phyloP scores from a whole-genome alignment of 352 stramenopile species.

The Globisporangium heterothallicum region DNA sequence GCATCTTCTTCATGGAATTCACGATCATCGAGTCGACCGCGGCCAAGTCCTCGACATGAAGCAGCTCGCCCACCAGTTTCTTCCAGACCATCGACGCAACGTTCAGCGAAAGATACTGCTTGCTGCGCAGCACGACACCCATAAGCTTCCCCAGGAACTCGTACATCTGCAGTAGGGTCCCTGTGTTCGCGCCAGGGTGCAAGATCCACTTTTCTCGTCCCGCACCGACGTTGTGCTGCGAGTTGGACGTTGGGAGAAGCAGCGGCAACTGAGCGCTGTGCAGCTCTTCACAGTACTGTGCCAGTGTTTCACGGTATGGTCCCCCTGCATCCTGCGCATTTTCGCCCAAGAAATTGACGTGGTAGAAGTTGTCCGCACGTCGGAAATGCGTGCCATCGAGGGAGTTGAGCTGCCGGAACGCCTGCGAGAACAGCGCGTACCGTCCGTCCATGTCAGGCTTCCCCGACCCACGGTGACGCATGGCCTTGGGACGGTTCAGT shows the following conservation, averaged over 20 bases:
- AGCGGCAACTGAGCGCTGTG: conserved; percentile 83
- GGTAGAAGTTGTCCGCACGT: conserved; percentile 67
- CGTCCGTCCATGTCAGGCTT: conserved; percentile 57
- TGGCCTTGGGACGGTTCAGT: conserved; percentile 79
- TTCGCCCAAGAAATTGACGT: conserved; percentile 82
- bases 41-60: conserved; percentile 77
- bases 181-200: conserved; percentile 64
- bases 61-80: conserved; percentile 64
- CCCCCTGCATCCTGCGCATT: conserved; percentile 82
- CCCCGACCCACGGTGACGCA: conserved; percentile 58
- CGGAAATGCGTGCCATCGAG: conserved; percentile 64
- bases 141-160: conserved; percentile 92
- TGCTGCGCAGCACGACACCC: conserved; percentile 79
- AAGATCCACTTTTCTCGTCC: conserved; percentile 89
- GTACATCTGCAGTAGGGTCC: conserved; percentile 71
- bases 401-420: conserved; percentile 72
- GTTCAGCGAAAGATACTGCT: conserved; percentile 85
- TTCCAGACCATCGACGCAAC: conserved; percentile 90
- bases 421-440: conserved; percentile 78
- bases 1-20: conserved; percentile 84
- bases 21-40: conserved; percentile 83
- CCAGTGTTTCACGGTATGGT: conserved; percentile 82
- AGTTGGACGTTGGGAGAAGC: conserved; percentile 87
- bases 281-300: conserved; percentile 77
- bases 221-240: conserved; percentile 81